Evolutionary conservation across 257 asterid species (phyloP).

Genomic region (Solanum chilense): DNA sequence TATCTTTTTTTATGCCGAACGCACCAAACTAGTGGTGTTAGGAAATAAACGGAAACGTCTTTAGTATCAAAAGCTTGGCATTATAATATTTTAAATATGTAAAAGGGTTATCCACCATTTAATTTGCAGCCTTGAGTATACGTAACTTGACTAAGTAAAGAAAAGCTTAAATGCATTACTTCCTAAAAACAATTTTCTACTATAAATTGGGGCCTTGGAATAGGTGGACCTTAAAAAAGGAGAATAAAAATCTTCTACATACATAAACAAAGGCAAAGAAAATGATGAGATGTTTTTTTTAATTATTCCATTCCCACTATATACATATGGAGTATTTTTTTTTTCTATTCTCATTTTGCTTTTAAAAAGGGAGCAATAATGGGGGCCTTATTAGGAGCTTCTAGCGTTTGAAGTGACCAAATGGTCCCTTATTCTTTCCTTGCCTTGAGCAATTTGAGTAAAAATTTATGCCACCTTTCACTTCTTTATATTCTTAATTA

Average conservation of each 20-base stretch:
- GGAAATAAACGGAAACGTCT: not conserved
- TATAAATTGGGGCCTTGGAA: not conserved
- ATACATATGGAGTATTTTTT: not conserved
- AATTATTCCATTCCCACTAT: not conserved
- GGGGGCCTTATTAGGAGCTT: conserved; percentile 13
- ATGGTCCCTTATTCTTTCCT: conserved; percentile 28
- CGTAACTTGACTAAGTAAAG: not conserved
- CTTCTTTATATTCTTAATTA: not conserved
- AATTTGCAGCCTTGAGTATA: not conserved
- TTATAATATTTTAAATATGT: not conserved
- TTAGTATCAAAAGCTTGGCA: not conserved
- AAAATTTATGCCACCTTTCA: not conserved
- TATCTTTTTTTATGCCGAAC: not conserved
- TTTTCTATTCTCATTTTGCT: conserved; percentile 13
- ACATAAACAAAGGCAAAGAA: not conserved
- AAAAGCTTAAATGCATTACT: not conserved
- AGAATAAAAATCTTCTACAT: not conserved
- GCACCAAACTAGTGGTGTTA: not conserved
- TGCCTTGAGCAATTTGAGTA: conserved; percentile 20
- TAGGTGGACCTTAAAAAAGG: not conserved
- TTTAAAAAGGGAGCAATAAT: conserved; percentile 15
- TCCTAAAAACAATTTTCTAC: not conserved
- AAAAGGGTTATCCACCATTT: not conserved
- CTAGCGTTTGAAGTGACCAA: conserved; percentile 7
- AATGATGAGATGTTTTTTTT: not conserved